Base-by-base conservation (phyloP, 805 yeast genomes). In the Grigorovia jiainica region DNA sequence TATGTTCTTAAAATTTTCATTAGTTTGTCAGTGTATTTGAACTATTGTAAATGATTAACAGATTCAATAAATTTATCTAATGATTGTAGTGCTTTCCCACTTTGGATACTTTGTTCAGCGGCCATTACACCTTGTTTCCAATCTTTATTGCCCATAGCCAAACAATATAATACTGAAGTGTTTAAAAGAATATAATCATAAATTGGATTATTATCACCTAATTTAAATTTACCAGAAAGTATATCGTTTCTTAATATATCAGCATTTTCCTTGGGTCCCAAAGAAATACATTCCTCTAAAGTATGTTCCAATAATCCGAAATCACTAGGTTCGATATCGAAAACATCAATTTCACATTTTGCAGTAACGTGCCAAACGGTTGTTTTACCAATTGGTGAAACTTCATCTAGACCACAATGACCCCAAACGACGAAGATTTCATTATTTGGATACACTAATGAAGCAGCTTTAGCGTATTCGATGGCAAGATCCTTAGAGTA, bases 391-490 rank as follows among this genome's bases (percentile, higher is more conserved):
- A 81, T 76, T 2, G 97, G 96, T 2, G 96, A 82, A 29, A 92
- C 83, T 65, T 92, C 98, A 58, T 92, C 99, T 24, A 92, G 67
- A 0, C 96, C 95, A 38, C 84, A 76, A 41, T 79, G 79, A 10
- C 99, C 99, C 78, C 84, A 90, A 16, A 92, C 99, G 17, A 92
- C 83, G 76, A 89, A 75, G 1, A 95, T 84, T 65, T 66, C 64
- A 58, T 58, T 57, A 5, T 49, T 38, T 10, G 66, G 67, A 40
- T 58, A 66, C 45, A 92, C 67, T 42, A 70, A 64, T 7, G 78
- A 67, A 1, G 87, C 85, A 1, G 95, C 87, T 51, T 78, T 73
- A 4, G 97, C 96, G 54, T 83, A 92, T 9, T 83, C 80, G 46
- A 72, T 76, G 4, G 97, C 99, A 47, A 92, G 63, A 7, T 66